Conservation (phyloP, 805 yeast species). For the Danielia reshetovae region DNA sequence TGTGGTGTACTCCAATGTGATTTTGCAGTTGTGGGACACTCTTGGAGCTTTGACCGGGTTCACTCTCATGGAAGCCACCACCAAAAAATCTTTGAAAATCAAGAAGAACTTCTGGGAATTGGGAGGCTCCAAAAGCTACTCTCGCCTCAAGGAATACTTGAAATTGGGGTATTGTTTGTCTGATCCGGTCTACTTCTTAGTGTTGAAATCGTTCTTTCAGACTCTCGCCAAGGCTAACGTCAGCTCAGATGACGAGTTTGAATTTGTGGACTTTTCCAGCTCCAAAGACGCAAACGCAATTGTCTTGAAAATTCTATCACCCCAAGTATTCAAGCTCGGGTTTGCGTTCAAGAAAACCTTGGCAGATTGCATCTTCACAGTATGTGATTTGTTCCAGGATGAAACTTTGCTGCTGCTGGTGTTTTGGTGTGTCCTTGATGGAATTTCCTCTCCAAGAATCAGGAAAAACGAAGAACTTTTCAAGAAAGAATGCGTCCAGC, state of each 20-base stretch:
- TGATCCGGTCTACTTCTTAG: conserved; percentile 44
- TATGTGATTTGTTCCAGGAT: conserved; percentile 12
- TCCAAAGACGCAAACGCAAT: conserved; percentile 18
- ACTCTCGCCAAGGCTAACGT: conserved; percentile 10
- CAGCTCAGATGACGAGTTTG: conserved; percentile 11
- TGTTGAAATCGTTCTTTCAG: conserved; percentile 21
- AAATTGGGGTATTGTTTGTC: conserved; percentile 53
- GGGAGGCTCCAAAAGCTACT: conserved; percentile 39
- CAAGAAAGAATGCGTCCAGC: conserved; percentile 1
- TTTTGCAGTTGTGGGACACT: conserved; percentile 48
- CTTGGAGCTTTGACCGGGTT: conserved; percentile 38
- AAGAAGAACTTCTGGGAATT: conserved; percentile 51
- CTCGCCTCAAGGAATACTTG: conserved; percentile 45
- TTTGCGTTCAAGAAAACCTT: conserved; percentile 17
- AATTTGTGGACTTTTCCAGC: conserved; percentile 17
- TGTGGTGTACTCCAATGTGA: conserved; percentile 42
- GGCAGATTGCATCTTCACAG: conserved; percentile 17
- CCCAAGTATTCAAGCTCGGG: conserved; percentile 14
- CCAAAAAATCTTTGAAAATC: conserved; percentile 19
- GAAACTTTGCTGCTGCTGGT: no score
- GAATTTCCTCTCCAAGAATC: conserved; percentile 4
- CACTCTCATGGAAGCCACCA: conserved; percentile 9
- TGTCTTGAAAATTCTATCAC: conserved; percentile 15
- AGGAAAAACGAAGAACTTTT: conserved; percentile 3
- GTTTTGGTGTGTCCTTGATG: conserved; percentile 8